These are phyloP conservation scores for Escallonia rubra DNA, from an alignment of 129 eudicot genomes.

Conservation along the genomic window DNA sequence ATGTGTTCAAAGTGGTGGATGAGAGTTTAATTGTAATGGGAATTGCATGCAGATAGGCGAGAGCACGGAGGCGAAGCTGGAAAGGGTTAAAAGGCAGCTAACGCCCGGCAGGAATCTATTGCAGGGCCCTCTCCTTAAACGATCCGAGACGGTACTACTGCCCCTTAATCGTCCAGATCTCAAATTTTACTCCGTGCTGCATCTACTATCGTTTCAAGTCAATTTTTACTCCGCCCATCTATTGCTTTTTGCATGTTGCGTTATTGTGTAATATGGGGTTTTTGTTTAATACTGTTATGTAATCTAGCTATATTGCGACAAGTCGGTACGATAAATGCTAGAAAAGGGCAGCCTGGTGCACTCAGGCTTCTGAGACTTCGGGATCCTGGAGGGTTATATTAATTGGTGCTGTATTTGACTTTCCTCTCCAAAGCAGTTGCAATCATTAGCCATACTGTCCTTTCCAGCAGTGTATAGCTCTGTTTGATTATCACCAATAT, in stretches of 20 bases:
- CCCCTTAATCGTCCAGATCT: not conserved
- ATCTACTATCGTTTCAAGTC: not conserved
- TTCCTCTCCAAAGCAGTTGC: too few relatives aligned
- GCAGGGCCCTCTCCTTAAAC: slow-evolving; percentile 96
- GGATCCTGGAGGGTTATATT: too few relatives aligned
- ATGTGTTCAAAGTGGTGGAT: not conserved
- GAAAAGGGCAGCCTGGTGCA: not conserved
- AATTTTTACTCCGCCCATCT: too few relatives aligned
- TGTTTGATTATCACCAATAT: too few relatives aligned
- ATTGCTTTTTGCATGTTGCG: not conserved
- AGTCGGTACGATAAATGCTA: too few relatives aligned
- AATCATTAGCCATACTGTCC: too few relatives aligned
- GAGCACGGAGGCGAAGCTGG: slow-evolving; percentile 67
- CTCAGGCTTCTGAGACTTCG: too few relatives aligned
- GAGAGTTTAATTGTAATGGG: slow-evolving; percentile 6
- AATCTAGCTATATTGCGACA: too few relatives aligned
- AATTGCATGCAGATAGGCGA: slow-evolving; percentile 42
- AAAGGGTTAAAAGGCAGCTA: slow-evolving; percentile 81
- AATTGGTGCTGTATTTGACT: too few relatives aligned
- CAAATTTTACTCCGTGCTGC: not conserved
- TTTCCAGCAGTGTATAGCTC: too few relatives aligned
- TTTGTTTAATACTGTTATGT: too few relatives aligned
- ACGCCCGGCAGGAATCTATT: slow-evolving; percentile 69
- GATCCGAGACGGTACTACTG: slow-evolving; percentile 84
- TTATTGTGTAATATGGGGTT: not conserved